Percentiles rank a stretch among this genome's conserved stretches.
phyloP scores from a whole-genome alignment of 208 protist species.

The Leptomonas pyrrhocoris region DNA sequence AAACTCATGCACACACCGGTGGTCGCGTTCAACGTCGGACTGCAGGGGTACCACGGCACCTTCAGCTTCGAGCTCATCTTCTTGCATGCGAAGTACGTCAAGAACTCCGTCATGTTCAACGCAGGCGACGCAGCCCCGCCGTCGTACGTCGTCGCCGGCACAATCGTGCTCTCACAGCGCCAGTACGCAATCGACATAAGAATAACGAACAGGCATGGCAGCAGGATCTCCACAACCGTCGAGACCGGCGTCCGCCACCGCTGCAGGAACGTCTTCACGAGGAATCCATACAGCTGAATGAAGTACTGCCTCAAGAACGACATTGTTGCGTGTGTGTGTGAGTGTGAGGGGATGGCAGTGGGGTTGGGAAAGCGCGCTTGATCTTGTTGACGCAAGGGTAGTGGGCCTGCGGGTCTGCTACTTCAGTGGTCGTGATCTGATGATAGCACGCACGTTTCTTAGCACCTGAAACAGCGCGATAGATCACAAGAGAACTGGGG shows the following conservation, averaged over 20 bases:
- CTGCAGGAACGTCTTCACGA: conserved; percentile 71
- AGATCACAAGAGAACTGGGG: too few relatives aligned
- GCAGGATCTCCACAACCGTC: conserved; percentile 62
- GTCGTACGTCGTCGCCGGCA: conserved; percentile 38
- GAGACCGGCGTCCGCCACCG: conserved; percentile 52
- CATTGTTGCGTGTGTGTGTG: conserved; percentile 2
- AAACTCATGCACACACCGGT: conserved; percentile 33
- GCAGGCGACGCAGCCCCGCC: conserved; percentile 4
- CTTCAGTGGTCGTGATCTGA: neutral
- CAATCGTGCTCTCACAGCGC: conserved; percentile 30
- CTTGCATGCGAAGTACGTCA: conserved; percentile 29
- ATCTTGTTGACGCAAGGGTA: too few relatives aligned
- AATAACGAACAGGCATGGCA: conserved; percentile 68
- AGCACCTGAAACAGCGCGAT: too few relatives aligned
- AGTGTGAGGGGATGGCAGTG: neutral
- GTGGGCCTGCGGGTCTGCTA: neutral
- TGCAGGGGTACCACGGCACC: conserved; percentile 33
- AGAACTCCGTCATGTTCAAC: conserved; percentile 27
- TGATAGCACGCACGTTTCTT: neutral
- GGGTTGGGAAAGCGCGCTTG: too few relatives aligned
- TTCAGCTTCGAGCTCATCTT: conserved; percentile 12
- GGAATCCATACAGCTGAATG: conserved; percentile 68
- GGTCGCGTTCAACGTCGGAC: neutral
- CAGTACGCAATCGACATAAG: conserved; percentile 68
- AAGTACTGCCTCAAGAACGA: conserved; percentile 37